Percentiles rank a stretch among this genome's conserved stretches.
Evolutionary conservation across 1,139 yeast species (phyloP).

Genomic region (Pichia sp.): DNA sequence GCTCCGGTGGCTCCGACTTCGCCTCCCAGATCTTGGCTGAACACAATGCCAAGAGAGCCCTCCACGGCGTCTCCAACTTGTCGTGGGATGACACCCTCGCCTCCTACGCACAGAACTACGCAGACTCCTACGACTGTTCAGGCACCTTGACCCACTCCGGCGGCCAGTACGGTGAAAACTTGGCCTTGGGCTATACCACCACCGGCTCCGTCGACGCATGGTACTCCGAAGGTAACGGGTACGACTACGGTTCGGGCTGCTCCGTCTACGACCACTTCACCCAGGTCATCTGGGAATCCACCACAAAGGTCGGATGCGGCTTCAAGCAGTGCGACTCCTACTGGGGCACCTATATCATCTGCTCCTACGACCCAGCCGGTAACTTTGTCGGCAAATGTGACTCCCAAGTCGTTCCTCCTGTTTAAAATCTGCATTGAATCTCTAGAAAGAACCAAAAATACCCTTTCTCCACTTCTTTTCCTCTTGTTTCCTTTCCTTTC

Average conservation of each 20-base stretch:
- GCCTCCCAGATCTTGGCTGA: constrained; percentile 35
- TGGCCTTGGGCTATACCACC: constrained; percentile 45
- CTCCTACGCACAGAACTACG: constrained; percentile 44
- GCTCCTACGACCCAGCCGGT: constrained; percentile 64
- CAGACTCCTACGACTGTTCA: constrained; percentile 42
- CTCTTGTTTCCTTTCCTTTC: background rate
- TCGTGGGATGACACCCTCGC: constrained; percentile 45
- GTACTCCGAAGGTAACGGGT: constrained; percentile 55
- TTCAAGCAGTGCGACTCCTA: constrained; percentile 42
- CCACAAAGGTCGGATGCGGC: constrained; percentile 60
- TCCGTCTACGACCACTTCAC: constrained; percentile 49
- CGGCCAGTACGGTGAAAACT: constrained; percentile 52
- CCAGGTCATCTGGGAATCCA: constrained; percentile 60
- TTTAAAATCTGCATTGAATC: background rate
- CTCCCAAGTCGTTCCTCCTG: constrained; percentile 46
- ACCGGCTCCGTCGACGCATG: constrained; percentile 55
- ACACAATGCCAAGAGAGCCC: constrained; percentile 49
- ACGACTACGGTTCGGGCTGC: constrained; percentile 43
- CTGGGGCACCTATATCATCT: constrained; percentile 56
- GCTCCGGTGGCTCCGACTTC: constrained; percentile 12
- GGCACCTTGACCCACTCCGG: constrained; percentile 46
- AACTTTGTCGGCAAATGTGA: constrained; percentile 49
- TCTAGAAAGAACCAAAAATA: background rate
- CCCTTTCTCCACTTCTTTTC: background rate
- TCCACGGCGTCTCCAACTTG: constrained; percentile 42